These are phyloP conservation scores for Chlorella vulgaris DNA, from an alignment of 139 green algal genomes.

Conservation along the genomic window DNA sequence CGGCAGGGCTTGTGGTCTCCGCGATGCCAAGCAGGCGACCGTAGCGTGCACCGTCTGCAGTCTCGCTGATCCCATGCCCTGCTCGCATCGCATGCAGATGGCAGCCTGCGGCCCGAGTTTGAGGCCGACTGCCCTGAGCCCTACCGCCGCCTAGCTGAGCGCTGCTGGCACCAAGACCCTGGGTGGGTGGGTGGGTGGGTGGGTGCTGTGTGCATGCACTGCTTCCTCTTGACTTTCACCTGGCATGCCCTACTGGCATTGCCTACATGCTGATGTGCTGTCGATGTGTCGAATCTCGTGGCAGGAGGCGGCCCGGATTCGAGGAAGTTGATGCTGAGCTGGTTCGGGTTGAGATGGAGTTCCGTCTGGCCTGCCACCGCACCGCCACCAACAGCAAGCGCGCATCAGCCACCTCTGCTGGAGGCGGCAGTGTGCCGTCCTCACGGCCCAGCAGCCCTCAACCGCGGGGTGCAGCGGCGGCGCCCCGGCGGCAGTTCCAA, in stretches of 20 bases:
- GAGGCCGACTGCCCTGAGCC: constrained; percentile 23
- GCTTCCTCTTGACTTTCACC: background rate
- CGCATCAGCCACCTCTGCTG: background rate
- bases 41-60: background rate
- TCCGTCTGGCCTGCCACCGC: constrained; percentile 21
- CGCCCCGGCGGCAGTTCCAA: constrained; percentile 4
- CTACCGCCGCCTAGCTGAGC: constrained; percentile 35
- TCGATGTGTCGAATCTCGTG: background rate
- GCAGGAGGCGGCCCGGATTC: constrained; percentile 12
- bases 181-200: background rate
- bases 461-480: background rate
- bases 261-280: background rate
- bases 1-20: too few relatives aligned
- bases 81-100: constrained; percentile 25
- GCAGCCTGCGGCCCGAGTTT: constrained; percentile 39
- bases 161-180: constrained; percentile 43
- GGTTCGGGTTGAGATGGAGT: constrained; percentile 36
- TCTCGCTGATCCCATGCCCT: background rate
- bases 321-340: constrained; percentile 21
- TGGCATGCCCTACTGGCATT: background rate
- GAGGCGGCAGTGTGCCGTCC: background rate
- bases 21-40: too few relatives aligned
- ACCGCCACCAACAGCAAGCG: constrained; percentile 13
- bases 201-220: background rate
- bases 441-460: constrained; percentile 13